phyloP scores from a whole-genome alignment of 352 stramenopile species.

The Pythium aphanidermatum region DNA sequence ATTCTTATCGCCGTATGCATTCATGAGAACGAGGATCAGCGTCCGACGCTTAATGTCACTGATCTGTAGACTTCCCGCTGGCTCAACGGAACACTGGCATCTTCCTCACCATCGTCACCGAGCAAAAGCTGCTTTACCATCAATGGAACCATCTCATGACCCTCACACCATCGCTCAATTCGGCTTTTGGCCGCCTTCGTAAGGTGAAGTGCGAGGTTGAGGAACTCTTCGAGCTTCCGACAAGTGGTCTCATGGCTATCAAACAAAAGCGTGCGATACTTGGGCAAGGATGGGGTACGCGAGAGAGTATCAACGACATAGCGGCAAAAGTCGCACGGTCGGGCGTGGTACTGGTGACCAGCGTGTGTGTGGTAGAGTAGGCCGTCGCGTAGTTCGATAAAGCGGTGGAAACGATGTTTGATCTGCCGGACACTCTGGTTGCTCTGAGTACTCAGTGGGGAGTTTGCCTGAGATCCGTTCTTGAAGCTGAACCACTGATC shows the following conservation, averaged over 20 bases:
- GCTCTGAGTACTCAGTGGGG: no score
- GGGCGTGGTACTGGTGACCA: not conserved
- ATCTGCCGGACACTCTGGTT: not conserved
- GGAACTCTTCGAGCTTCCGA: not conserved
- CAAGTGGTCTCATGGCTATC: not conserved
- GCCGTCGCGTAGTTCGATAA: conserved; percentile 3
- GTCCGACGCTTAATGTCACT: no score
- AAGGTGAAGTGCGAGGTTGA: not conserved
- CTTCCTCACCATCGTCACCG: conserved; percentile 2
- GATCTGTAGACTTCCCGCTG: no score
- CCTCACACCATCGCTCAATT: not conserved
- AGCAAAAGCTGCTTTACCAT: conserved; percentile 10
- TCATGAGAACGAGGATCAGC: no score
- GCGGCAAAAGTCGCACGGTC: conserved; percentile 1
- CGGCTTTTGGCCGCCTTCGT: not conserved
- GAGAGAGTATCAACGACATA: not conserved
- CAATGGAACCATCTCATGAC: conserved; percentile 2
- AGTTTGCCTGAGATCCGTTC: no score
- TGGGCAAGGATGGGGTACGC: not conserved
- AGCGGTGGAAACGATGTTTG: conserved; percentile 1
- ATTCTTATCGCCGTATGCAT: no score
- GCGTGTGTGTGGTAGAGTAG: conserved; percentile 6
- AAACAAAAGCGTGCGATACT: not conserved
- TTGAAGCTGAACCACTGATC: no score
- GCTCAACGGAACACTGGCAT: no score